Percentiles rank a stretch among this genome's conserved stretches.
Evolutionary conservation across 73 alveolate genomes (phyloP).

Genomic region (Paramecium caudatum): DNA sequence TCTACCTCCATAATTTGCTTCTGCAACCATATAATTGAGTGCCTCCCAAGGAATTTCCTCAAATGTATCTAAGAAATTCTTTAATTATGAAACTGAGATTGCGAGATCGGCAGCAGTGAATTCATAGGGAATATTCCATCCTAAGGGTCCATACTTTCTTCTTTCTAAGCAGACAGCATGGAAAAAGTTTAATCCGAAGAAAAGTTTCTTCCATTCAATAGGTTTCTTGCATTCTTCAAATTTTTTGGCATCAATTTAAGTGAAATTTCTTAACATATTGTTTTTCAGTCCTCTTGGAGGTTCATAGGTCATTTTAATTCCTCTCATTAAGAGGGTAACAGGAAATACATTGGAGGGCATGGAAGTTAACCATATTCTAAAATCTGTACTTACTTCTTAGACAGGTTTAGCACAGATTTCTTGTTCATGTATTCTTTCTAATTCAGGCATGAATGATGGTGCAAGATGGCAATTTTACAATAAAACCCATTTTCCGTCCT

Average conservation of each 20-base stretch:
- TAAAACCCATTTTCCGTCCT: conserved; percentile 97
- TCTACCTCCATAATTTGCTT: conserved; percentile 99
- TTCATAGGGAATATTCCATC: conserved; percentile 99
- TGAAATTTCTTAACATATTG: conserved; percentile 92
- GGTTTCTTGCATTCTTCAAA: conserved; percentile 94
- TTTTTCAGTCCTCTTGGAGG: conserved; percentile 99
- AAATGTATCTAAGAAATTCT: conserved; percentile 91
- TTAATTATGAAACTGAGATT: conserved; percentile 95
- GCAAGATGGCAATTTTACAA: conserved; percentile 98
- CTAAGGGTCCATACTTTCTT: conserved; percentile 99
- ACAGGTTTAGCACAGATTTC: conserved; percentile 3
- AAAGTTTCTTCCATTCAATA: conserved; percentile 89
- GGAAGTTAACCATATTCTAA: conserved; percentile 98
- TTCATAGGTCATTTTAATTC: conserved; percentile 97
- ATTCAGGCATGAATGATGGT: conserved; percentile 96
- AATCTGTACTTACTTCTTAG: conserved; percentile 74
- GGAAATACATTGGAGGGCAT: conserved; percentile 98
- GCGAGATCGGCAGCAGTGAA: conserved; percentile 84
- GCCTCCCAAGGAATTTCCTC: conserved; percentile 99
- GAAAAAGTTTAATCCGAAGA: conserved; percentile 98
- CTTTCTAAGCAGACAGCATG: conserved; percentile 99
- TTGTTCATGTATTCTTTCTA: conserved; percentile 88
- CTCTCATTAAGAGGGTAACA: conserved; percentile 94
- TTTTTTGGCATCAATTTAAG: conserved; percentile 90
- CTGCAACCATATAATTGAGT: conserved; percentile 99